phyloP scores from a whole-genome alignment of 306 rosid genomes.

The Echinosophora koreensis region DNA sequence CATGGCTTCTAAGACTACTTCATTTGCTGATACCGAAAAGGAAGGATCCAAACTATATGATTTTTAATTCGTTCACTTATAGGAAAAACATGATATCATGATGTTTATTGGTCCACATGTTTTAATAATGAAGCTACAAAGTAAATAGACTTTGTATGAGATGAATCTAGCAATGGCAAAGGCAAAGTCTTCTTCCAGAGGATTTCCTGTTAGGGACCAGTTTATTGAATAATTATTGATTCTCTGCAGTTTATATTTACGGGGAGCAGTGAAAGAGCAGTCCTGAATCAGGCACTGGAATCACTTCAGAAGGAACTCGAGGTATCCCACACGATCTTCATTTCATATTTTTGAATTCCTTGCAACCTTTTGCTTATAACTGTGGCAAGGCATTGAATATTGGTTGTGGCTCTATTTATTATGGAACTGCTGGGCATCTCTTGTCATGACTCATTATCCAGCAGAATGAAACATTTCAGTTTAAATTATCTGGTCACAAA shows the following conservation, averaged over 20 bases:
- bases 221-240: conserved; percentile 46
- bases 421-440: not conserved
- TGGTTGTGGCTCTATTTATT: conserved; percentile 8
- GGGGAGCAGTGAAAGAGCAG: conserved; percentile 54
- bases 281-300: conserved; percentile 51
- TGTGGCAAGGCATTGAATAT: conserved; percentile 2
- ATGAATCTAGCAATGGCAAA: conserved; percentile 30
- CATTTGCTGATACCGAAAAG: conserved; percentile 6
- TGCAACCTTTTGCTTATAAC: conserved; percentile 21
- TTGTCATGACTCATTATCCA: conserved; percentile 29
- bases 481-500: conserved; percentile 3
- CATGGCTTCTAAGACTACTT: conserved; percentile 25
- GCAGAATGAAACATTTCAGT: conserved; percentile 21
- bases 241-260: conserved; percentile 70
- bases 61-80: conserved; percentile 18
- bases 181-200: conserved; percentile 3
- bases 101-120: conserved; percentile 18
- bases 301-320: conserved; percentile 61
- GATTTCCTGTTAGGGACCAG: conserved; percentile 38
- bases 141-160: not conserved
- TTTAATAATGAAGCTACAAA: conserved; percentile 39
- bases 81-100: not conserved
- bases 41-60: conserved; percentile 17
- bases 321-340: conserved; percentile 52
- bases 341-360: conserved; percentile 12